A percentile compares a stretch with the other conserved stretches of the same genome.
Conservation (phyloP, 225 moss, liverwort and hornwort species). For the Polytrichum formosum region DNA sequence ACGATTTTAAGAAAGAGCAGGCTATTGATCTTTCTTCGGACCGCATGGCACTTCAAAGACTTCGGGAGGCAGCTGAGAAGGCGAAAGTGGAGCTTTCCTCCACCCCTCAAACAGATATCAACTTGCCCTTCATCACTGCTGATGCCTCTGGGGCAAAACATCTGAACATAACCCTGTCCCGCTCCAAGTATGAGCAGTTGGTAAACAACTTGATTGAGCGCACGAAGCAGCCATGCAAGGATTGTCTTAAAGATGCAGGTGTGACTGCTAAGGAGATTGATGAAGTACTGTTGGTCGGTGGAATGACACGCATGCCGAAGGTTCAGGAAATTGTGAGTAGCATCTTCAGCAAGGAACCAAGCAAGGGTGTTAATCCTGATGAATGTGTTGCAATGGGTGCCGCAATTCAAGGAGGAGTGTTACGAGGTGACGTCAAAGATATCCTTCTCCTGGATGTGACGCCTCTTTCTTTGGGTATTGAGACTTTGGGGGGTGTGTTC, state of each 20-base stretch:
- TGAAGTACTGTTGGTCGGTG: constrained; percentile 82
- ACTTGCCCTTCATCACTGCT: constrained; percentile 86
- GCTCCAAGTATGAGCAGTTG: constrained; percentile 78
- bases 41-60: constrained; percentile 81
- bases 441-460: constrained; percentile 89
- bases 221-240: constrained; percentile 89
- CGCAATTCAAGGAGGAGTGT: constrained; percentile 86
- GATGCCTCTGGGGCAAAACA: constrained; percentile 86
- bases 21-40: constrained; percentile 81
- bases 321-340: constrained; percentile 76
- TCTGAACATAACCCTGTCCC: constrained; percentile 73
- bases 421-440: constrained; percentile 92
- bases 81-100: constrained; percentile 90
- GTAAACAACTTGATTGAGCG: constrained; percentile 75
- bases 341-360: constrained; percentile 90
- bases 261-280: constrained; percentile 77
- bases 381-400: constrained; percentile 96
- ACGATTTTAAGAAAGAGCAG: constrained; percentile 81
- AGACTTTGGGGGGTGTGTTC: constrained; percentile 87
- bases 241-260: constrained; percentile 89
- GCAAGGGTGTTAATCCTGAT: constrained; percentile 89
- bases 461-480: constrained; percentile 82
- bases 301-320: constrained; percentile 96
- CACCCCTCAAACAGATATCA: constrained; percentile 83
- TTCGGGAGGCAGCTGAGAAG: constrained; percentile 84